phyloP scores from a whole-genome alignment of 495 filamentous ascomycete genomes.

The Aspergillus mulundensis region DNA sequence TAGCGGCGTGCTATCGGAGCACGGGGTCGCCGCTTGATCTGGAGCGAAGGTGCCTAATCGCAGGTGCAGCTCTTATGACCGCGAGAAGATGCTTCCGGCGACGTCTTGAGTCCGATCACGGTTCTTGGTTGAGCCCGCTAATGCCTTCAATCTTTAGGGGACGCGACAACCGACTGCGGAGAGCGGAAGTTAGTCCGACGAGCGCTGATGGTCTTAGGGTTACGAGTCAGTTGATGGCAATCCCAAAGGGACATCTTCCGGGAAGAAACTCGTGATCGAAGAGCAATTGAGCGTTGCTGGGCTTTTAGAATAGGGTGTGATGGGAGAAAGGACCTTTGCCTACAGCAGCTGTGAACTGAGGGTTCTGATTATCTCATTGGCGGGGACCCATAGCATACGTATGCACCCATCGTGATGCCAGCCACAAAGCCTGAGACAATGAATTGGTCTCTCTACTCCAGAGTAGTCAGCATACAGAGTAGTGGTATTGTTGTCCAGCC shows the following conservation, averaged over 20 bases:
- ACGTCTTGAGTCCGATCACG: not conserved
- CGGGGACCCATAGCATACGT: slow-evolving; percentile 1
- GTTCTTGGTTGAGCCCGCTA: not conserved
- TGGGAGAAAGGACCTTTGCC: not conserved
- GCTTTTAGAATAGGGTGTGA: not conserved
- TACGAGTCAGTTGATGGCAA: not conserved
- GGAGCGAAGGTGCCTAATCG: not conserved
- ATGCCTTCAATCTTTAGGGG: not conserved
- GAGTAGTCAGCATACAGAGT: too few relatives aligned
- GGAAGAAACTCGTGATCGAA: not conserved
- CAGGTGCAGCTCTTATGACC: not conserved
- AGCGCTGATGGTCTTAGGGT: not conserved
- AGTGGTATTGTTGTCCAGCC: too few relatives aligned
- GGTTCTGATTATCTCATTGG: not conserved
- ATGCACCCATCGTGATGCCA: not conserved
- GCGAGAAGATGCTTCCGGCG: not conserved
- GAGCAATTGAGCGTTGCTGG: not conserved
- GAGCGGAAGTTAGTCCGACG: not conserved
- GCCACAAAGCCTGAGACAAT: not conserved
- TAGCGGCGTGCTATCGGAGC: slow-evolving; percentile 11
- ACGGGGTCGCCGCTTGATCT: not conserved
- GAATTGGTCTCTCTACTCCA: not conserved
- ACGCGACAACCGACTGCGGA: not conserved
- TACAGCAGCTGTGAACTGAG: not conserved
- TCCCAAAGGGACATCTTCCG: not conserved